Evolutionary conservation across 2,329 filamentous ascomycete genomes (phyloP), one percentile per base, ranked within the genome.

Genomic region (Penicillium carneum): DNA sequence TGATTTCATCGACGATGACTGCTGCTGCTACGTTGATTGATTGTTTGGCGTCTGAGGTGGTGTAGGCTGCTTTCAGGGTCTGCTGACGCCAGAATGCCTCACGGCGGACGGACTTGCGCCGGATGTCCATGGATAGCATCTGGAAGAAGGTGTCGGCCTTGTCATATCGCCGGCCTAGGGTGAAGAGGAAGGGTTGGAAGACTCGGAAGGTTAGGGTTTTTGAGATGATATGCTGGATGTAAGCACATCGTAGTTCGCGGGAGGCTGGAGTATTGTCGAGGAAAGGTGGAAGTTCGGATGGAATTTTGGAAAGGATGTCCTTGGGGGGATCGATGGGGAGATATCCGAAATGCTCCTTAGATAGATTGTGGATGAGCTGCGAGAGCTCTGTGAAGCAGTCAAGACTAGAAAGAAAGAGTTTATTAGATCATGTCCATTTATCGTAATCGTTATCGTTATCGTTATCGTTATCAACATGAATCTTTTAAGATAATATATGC

Each of bases 81-180:
- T 86, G 84, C 59, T 85, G 83, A 55, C 84, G 78, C 84, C 84
- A 86, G 60, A 85, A 83, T 4, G 84, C 83, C 69, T 86, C 84
- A 59, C 83, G 83, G 10, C 83, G 79, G 20, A 83, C 81, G 57
- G 83, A 85, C 66, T 86, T 86, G 55, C 81, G 80, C 36, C 84
- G 82, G 53, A 87, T 84, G 54, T 86, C 82, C 68, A 81, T 81
- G 33, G 84, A 85, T 63, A 86, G 79, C 62, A 83, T 81, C 59
- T 81, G 77, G 72, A 87, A 84, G 63, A 84, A 79, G 2, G 80
- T 82, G 63, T 86, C 84, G n/a, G 83, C 82, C 66, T 84, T 84
- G 69, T 85, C 83, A 67, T 84, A 84, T 36, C 82, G 76, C 47
- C 81, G 80, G 36, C 83, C 82, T 2, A 85, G 75, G 29, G 83